Percentiles rank a stretch among this genome's conserved stretches.
Conservation (phyloP, 441 rosid genomes). For the Populus trichocarpa region DNA sequence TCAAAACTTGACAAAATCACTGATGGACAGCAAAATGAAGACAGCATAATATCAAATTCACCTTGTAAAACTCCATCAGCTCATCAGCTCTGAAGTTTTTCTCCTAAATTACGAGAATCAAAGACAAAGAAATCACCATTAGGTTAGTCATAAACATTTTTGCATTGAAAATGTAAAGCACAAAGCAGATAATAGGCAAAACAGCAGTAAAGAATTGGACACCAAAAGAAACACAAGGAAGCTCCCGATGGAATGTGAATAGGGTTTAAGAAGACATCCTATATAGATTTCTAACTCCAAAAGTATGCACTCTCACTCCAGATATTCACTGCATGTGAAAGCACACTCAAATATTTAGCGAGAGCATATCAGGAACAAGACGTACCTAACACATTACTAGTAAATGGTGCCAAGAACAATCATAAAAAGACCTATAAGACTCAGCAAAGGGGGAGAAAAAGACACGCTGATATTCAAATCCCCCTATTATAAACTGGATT, state of each 20-base stretch:
- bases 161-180: neutral
- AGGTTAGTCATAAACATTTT: neutral
- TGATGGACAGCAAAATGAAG: neutral
- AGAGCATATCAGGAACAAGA: too few relatives aligned
- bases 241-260: neutral
- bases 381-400: too few relatives aligned
- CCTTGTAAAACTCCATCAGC: conserved; percentile 84
- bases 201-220: too few relatives aligned
- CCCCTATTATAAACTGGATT: neutral
- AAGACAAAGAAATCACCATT: neutral
- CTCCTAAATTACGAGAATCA: conserved; percentile 33
- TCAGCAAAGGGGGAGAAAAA: neutral
- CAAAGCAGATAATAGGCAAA: neutral
- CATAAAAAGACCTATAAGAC: neutral
- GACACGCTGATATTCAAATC: neutral
- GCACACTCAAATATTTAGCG: too few relatives aligned
- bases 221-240: too few relatives aligned
- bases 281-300: neutral
- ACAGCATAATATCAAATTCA: conserved; percentile 25
- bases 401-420: neutral
- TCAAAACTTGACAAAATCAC: neutral
- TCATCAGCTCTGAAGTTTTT: conserved; percentile 80
- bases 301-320: neutral
- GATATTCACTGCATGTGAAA: neutral
- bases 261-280: neutral